Base-by-base conservation (phyloP, 2,329 filamentous ascomycete genomes). In the Diaporthe citrichinensis region DNA sequence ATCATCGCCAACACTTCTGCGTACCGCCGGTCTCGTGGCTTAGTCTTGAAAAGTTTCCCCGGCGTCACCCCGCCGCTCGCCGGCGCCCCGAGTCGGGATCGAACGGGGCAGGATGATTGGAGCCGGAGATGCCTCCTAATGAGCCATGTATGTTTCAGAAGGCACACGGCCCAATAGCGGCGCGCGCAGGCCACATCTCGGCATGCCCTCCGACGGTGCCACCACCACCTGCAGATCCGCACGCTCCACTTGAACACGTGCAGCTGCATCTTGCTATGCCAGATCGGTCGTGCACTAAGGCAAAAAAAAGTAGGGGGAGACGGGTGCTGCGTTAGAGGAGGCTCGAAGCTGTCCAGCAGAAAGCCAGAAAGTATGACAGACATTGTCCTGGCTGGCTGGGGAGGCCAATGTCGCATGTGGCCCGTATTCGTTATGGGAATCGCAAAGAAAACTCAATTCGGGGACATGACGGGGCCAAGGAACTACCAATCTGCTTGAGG, bases 71-170 rank as follows among this genome's bases (percentile, higher is more conserved):
- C 44, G 46, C 49, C 71, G 58, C 34, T 62, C 34, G 57, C 55
- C 71, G 71, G 71, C 71, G 58, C 49, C 71, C 71, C 58, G 58
- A 65, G 71, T 55, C 71, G 71, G 71, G 12, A 41, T 25, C 9
- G 46, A 72, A 72, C 71, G 71, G 71, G 55, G 57, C 57, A 65
- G 71, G 34, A 25, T 73, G 71, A 73, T 73, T 73, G 71, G 71
- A 73, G 58, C 71, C 71, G 71, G 71, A 41, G 46, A n/a, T 49
- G 49, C 71, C 71, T 73, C n/a, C 49, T 55, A 55, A 14, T 44
- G 12, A 73, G 58, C 46, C 58, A 36, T 62, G 58, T 36, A 23
- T 73, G 71, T 73, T 73, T 73, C 71, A 73, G 71, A 73, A 65
- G 46, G 12, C 71, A 73, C 71, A 65, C 44, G 34, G 46, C n/a